phyloP scores from a whole-genome alignment of 2,329 filamentous ascomycete species.

The Knufia petricola region DNA sequence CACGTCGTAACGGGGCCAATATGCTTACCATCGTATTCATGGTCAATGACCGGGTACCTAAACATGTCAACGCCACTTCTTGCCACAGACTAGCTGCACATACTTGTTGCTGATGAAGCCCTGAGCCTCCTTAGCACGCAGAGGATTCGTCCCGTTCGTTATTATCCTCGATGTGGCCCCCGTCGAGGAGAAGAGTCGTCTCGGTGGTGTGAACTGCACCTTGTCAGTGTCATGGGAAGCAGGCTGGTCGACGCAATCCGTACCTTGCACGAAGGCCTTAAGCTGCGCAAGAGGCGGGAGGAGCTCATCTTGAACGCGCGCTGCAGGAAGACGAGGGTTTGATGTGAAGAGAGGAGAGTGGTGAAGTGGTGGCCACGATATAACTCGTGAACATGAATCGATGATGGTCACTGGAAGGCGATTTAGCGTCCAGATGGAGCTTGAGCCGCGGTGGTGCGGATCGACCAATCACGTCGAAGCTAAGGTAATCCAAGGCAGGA shows the following conservation, averaged over 20 bases:
- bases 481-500: background rate
- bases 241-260: slow-evolving; percentile 17
- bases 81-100: slow-evolving; percentile 34
- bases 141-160: slow-evolving; percentile 56
- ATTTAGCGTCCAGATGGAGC: no score
- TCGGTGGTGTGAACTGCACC: slow-evolving; percentile 53
- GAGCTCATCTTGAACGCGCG: slow-evolving; percentile 38
- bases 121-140: slow-evolving; percentile 88
- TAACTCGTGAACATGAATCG: background rate
- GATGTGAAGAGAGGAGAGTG: slow-evolving; percentile 22
- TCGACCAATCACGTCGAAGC: background rate
- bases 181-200: slow-evolving; percentile 78
- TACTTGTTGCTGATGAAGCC: slow-evolving; percentile 83
- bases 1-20: background rate
- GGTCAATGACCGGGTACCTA: slow-evolving; percentile 44
- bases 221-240: slow-evolving; percentile 13
- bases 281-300: slow-evolving; percentile 38
- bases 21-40: slow-evolving; percentile 71
- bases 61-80: background rate
- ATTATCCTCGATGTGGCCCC: slow-evolving; percentile 60
- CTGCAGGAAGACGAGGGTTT: slow-evolving; percentile 20
- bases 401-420: background rate
- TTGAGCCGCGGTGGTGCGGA: no score
- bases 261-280: slow-evolving; percentile 41
- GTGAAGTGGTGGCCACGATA: slow-evolving; percentile 3